A percentile compares a stretch with the other conserved stretches of the same genome.
Evolutionary conservation across 257 asterid species (phyloP).

Genomic region (Solanum arcanum): DNA sequence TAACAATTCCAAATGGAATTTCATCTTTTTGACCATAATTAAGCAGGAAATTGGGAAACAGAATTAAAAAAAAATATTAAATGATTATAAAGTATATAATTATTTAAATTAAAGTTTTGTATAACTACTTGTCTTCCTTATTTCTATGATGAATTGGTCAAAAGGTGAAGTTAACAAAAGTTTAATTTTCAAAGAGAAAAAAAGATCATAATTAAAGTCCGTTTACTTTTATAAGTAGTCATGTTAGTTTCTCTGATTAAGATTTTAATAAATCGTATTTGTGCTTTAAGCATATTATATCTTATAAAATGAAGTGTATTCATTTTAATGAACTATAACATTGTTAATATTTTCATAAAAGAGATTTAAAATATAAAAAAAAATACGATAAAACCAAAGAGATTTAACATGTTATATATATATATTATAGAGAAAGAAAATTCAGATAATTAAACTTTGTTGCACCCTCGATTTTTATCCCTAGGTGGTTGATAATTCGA

Average conservation of each 20-base stretch:
- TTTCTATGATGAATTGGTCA: neutral
- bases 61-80: neutral
- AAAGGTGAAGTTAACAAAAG: neutral
- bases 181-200: neutral
- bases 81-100: neutral
- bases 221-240: neutral
- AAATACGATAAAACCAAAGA: no score
- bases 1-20: neutral
- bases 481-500: neutral
- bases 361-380: neutral
- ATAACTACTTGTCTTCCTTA: neutral
- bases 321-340: neutral
- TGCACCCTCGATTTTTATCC: no score
- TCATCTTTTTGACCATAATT: neutral
- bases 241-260: neutral
- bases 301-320: neutral
- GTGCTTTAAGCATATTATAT: neutral
- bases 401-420: neutral
- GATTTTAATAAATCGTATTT: neutral
- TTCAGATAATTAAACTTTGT: no score
- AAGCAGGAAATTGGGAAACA: neutral
- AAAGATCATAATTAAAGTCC: neutral
- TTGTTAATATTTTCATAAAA: neutral
- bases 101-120: neutral
- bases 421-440: no score